Evolutionary conservation across 805 yeast species (phyloP), one percentile per base, ranked within the genome.

Genomic region (Myxozyma lipomycoides): DNA sequence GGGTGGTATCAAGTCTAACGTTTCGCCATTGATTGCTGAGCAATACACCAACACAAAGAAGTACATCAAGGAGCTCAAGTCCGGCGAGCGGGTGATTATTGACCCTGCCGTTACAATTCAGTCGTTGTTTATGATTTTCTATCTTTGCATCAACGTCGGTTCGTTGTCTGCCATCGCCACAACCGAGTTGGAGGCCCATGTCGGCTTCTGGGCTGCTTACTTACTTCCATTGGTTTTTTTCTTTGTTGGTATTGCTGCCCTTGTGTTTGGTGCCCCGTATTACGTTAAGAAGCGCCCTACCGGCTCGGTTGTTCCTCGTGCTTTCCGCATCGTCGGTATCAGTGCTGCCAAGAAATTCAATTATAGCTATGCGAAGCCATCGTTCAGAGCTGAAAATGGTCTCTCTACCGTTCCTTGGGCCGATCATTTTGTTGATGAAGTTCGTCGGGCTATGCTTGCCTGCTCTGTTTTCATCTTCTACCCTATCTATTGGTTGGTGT

Each of bases 1-100:
- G 28, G 93, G 93, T 63, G 83, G 88, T 60, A 86, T 86, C 64
- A 86, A 86, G 66, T 75, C 89, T 37, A 84, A 85, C 61, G 80
- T 85, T 26, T 78, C 88, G 3, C 84, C 85, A 18, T 73, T 86
- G 64, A 80, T 86, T 64, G 90, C 88, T 42, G 86, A 83, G 62
- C 87, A 83, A 68, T 81, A 78, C 64, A 81, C 83, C 40, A 77
- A 79, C 64, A 71, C 77, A 50, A 74, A 76, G 59, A 83, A 81
- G 56, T 78, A 76, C 45, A 78, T 86, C 48, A 76, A 74, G 65
- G 78, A 76, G 2, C 70, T 76, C 50, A 75, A 77, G 58, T 64
- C 73, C 24, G 95, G 95, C 50, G 82, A 81, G 63, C 74, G 75
- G 43, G 90, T 84, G 32, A 79, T 84, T 59, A 73, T 77, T 21